Evolutionary conservation across 495 filamentous ascomycete genomes (phyloP).

Genomic region (Aspergillus mulundensis): DNA sequence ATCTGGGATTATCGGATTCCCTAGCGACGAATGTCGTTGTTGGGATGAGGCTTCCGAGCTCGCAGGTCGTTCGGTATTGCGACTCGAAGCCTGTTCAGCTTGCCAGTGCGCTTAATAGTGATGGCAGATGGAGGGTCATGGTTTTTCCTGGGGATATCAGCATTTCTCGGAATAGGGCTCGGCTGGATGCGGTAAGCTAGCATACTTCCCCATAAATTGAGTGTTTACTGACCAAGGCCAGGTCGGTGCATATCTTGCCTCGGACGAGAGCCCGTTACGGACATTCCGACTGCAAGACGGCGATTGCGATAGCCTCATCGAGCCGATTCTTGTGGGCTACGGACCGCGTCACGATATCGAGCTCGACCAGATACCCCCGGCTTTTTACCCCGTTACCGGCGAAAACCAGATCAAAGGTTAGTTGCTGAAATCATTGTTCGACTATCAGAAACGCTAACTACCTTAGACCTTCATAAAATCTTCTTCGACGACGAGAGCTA

Average conservation of each 20-base stretch:
- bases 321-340: slow-evolving; percentile 53
- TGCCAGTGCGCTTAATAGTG: slow-evolving; percentile 39
- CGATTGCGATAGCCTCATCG: slow-evolving; percentile 57
- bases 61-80: slow-evolving; percentile 56
- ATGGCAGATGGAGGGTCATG: slow-evolving; percentile 64
- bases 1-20: slow-evolving; percentile 21
- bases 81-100: slow-evolving; percentile 58
- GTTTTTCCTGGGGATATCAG: slow-evolving; percentile 50
- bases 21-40: slow-evolving; percentile 46
- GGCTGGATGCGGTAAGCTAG: slow-evolving; percentile 42
- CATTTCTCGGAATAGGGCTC: slow-evolving; percentile 25
- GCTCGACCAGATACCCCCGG: slow-evolving; percentile 53
- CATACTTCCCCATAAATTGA: neutral
- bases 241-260: slow-evolving; percentile 37
- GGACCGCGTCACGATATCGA: slow-evolving; percentile 52
- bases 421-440: neutral
- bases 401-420: slow-evolving; percentile 57
- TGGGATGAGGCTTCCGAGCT: slow-evolving; percentile 56
- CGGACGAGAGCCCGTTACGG: slow-evolving; percentile 32
- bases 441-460: neutral
- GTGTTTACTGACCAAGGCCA: slow-evolving; percentile 13
- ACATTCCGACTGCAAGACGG: slow-evolving; percentile 40
- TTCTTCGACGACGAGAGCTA: slow-evolving; percentile 67
- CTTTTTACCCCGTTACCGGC: slow-evolving; percentile 57
- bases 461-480: slow-evolving; percentile 56